Evolutionary conservation across 2,329 filamentous ascomycete genomes (phyloP).

Genomic region (Chrysoporthe puriensis): DNA sequence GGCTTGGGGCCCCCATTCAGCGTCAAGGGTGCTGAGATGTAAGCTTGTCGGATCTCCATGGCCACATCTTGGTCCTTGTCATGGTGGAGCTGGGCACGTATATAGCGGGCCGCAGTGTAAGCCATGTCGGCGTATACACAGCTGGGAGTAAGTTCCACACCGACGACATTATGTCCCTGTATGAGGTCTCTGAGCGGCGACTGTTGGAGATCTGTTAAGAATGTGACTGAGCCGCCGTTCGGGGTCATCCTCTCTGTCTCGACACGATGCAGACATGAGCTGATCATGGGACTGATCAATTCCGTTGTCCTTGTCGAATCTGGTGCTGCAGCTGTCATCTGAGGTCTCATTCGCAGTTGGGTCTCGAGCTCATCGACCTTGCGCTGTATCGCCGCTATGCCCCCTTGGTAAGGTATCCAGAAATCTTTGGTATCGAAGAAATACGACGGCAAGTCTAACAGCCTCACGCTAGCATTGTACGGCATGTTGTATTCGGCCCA

Average conservation of each 20-base stretch:
- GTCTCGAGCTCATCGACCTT: constrained; percentile 53
- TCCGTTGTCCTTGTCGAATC: too few species aligned
- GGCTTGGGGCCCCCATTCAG: not conserved
- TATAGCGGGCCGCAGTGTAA: constrained; percentile 57
- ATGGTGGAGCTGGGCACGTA: not conserved
- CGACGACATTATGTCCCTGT: constrained; percentile 60
- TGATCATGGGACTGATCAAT: not conserved
- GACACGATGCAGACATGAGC: constrained; percentile 29
- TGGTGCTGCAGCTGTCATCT: too few species aligned
- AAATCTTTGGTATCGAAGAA: constrained; percentile 45
- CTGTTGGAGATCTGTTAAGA: constrained; percentile 46
- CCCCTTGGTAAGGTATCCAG: constrained; percentile 48
- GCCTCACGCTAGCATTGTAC: constrained; percentile 32
- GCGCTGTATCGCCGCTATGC: constrained; percentile 55
- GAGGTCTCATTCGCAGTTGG: not conserved
- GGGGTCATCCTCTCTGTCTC: not conserved
- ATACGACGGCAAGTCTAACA: constrained; percentile 43
- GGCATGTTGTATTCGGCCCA: constrained; percentile 3
- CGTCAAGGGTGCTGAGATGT: not conserved
- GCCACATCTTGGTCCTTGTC: not conserved
- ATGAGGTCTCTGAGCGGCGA: constrained; percentile 58
- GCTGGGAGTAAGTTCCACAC: constrained; percentile 54
- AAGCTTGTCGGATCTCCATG: not conserved
- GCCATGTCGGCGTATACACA: constrained; percentile 61
- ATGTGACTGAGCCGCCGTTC: constrained; percentile 2